phyloP scores from a whole-genome alignment of 805 yeast genomes.

The Lipomyces mesembrius region DNA sequence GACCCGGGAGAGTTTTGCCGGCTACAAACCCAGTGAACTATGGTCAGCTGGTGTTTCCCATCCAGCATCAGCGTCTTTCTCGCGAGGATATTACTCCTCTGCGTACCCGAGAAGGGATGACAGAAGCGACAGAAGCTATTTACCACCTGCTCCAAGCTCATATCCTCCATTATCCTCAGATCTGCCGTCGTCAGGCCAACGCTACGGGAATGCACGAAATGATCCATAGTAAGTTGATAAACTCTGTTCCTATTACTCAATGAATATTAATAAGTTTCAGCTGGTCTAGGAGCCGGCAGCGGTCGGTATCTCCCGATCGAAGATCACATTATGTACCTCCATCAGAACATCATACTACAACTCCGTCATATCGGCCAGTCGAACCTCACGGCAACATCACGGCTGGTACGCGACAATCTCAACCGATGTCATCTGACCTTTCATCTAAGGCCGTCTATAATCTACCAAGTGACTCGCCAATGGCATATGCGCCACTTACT shows the following conservation, averaged over 20 bases:
- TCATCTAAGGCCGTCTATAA: neutral
- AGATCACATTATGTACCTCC: constrained; percentile 11
- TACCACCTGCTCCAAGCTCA: neutral
- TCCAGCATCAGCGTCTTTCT: neutral
- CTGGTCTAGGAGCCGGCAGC: constrained; percentile 20
- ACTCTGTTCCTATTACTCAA: neutral
- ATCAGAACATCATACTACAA: constrained; percentile 8
- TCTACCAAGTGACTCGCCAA: constrained; percentile 31
- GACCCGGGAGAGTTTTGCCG: constrained; percentile 17
- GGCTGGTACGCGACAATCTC: constrained; percentile 9
- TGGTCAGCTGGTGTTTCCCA: neutral
- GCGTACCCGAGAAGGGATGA: constrained; percentile 3
- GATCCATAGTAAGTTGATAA: constrained; percentile 8
- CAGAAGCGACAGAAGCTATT: constrained; percentile 1
- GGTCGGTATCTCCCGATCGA: constrained; percentile 34
- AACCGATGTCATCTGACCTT: neutral
- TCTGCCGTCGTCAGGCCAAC: neutral
- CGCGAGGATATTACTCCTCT: constrained; percentile 15
- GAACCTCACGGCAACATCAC: constrained; percentile 1
- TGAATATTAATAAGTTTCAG: neutral
- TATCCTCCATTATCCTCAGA: constrained; percentile 5
- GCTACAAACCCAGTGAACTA: constrained; percentile 8
- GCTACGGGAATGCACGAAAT: neutral
- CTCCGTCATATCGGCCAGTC: constrained; percentile 4
- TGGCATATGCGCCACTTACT: constrained; percentile 37